Evolutionary conservation across 371 early-diverging fungal genomes (phyloP).

Genomic region (Zopfochytrium polystomum): DNA sequence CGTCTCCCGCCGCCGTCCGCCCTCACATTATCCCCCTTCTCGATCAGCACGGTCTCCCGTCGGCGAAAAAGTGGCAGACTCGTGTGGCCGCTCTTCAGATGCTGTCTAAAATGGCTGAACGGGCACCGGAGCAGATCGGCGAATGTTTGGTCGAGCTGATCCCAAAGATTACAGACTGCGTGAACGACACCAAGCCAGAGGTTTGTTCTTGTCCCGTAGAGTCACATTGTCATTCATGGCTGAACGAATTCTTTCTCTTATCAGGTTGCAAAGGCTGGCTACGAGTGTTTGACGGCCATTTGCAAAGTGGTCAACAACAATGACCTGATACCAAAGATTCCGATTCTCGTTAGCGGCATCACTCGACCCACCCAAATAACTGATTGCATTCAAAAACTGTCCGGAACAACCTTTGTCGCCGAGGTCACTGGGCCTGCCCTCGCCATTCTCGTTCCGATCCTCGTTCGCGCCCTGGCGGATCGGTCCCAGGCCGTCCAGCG

Average conservation of each 20-base stretch:
- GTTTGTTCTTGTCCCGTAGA: too few species aligned
- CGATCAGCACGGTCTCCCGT: slow-evolving; percentile 53
- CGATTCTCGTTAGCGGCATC: slow-evolving; percentile 69
- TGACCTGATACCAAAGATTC: slow-evolving; percentile 67
- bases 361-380: slow-evolving; percentile 68
- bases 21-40: slow-evolving; percentile 57
- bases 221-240: too few species aligned
- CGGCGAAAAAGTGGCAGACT: slow-evolving; percentile 76
- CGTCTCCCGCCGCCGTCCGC: slow-evolving; percentile 59
- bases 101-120: slow-evolving; percentile 52
- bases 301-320: slow-evolving; percentile 74
- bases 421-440: slow-evolving; percentile 75
- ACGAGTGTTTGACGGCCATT: slow-evolving; percentile 60
- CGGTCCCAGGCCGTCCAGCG: slow-evolving; percentile 38
- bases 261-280: slow-evolving; percentile 49
- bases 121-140: slow-evolving; percentile 65
- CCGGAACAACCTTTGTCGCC: slow-evolving; percentile 75
- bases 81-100: slow-evolving; percentile 65
- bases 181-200: slow-evolving; percentile 71
- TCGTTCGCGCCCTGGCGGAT: slow-evolving; percentile 47
- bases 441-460: slow-evolving; percentile 74
- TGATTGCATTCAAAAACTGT: slow-evolving; percentile 66
- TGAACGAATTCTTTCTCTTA: too few species aligned
- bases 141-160: slow-evolving; percentile 65
- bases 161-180: slow-evolving; percentile 67